Conservation (phyloP, 805 yeast species). For the Nematodospora valgi region DNA sequence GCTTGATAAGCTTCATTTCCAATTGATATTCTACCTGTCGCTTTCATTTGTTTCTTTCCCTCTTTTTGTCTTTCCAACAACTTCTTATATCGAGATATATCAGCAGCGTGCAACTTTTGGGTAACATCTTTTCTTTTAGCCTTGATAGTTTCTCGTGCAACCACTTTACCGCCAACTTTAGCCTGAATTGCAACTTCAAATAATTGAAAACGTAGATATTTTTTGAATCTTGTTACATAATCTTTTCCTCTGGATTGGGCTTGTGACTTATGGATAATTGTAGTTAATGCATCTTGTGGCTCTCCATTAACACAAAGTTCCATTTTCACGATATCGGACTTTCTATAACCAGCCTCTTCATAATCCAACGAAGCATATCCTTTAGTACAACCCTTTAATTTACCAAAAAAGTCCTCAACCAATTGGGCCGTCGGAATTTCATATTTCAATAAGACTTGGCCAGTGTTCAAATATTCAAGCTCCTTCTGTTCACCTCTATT, state of each 20-base stretch:
- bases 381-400: constrained; percentile 79
- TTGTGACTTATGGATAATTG: constrained; percentile 81
- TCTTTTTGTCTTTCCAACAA: constrained; percentile 85
- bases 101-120: constrained; percentile 90
- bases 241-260: constrained; percentile 70
- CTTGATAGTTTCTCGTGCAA: constrained; percentile 90
- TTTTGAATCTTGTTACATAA: constrained; percentile 80
- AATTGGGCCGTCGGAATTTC: constrained; percentile 82
- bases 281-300: constrained; percentile 88
- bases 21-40: constrained; percentile 73
- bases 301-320: constrained; percentile 87
- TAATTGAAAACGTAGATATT: constrained; percentile 74
- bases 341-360: constrained; percentile 85
- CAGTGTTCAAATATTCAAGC: constrained; percentile 69
- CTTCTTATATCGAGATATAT: constrained; percentile 85
- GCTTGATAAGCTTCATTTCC: constrained; percentile 88
- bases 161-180: constrained; percentile 68
- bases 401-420: constrained; percentile 95
- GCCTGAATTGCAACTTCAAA: constrained; percentile 95
- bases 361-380: constrained; percentile 95
- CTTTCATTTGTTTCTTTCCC: constrained; percentile 83
- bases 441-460: constrained; percentile 79
- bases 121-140: constrained; percentile 95
- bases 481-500: constrained; percentile 83
- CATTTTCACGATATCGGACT: constrained; percentile 78